Percentiles rank a stretch among this genome's conserved stretches.
Evolutionary conservation across 805 yeast species (phyloP).

Genomic region (Suhomyces sp.): DNA sequence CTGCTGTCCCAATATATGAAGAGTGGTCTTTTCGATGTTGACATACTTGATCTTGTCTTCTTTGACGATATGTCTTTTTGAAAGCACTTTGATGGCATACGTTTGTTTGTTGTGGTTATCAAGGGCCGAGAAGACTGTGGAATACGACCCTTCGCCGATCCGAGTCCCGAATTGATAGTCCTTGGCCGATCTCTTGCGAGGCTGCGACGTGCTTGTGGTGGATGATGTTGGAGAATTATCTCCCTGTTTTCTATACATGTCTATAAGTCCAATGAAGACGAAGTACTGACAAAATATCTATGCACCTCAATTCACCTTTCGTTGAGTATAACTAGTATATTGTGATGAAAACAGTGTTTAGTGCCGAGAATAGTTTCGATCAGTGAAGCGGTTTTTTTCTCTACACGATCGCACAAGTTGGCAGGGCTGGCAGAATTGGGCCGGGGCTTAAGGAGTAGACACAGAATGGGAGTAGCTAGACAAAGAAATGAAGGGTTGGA

Average conservation of each 20-base stretch:
- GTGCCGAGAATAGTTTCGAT: background rate
- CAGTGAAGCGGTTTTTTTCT: background rate
- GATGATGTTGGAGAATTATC: slow-evolving; percentile 2
- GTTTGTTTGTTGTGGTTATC: slow-evolving; percentile 71
- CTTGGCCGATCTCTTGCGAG: slow-evolving; percentile 53
- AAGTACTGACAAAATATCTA: too few relatives aligned
- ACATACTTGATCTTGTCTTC: slow-evolving; percentile 95
- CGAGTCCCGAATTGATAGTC: slow-evolving; percentile 88
- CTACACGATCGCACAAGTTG: background rate
- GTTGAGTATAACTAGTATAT: too few relatives aligned
- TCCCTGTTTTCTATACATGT: background rate
- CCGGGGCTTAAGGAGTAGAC: background rate
- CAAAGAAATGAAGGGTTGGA: background rate
- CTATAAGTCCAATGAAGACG: too few relatives aligned
- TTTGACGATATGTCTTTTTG: slow-evolving; percentile 88
- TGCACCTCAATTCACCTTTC: too few relatives aligned
- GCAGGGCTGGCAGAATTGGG: background rate
- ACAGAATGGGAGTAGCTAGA: background rate
- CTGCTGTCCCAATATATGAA: slow-evolving; percentile 75
- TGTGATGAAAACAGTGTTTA: background rate
- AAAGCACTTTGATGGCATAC: slow-evolving; percentile 87
- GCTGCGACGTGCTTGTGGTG: background rate
- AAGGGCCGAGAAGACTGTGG: slow-evolving; percentile 85
- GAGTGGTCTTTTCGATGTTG: slow-evolving; percentile 87
- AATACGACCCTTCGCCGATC: slow-evolving; percentile 94